Evolutionary conservation across 2,329 filamentous ascomycete genomes (phyloP), one percentile per base, ranked within the genome.

Genomic region (Aspergillus alliaceus): DNA sequence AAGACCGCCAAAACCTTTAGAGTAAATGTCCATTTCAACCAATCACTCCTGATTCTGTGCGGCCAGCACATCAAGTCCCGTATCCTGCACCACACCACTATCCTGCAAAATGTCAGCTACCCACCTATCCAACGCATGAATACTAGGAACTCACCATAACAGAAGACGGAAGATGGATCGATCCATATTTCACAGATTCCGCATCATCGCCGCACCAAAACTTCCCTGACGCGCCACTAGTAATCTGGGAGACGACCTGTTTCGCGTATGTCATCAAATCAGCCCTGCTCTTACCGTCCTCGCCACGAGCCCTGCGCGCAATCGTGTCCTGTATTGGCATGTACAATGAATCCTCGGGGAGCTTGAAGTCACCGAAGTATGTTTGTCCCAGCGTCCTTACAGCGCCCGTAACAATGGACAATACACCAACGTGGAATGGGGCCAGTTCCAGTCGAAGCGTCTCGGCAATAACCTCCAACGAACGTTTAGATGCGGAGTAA

Each of bases 391-490:
- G 42, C 1, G 61, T 65, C 9, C 48, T 12, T n/a, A 67, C 62
- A 3, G 57, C 62, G 0, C 64, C 63, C 0, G 66, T 68, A 3
- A 63, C 56, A 6, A 67, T 42, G 3, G 54, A 63, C 5, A 63
- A 32, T 11, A 63, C 63, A 5, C 56, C 54, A 37, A 67, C 64
- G 6, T 56, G 14, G 39, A 68, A 65, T 0, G 64, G 64, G 0
- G 44, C 40, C 4, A 71, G 53, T 48, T 71, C 67, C 12, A 69
- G 55, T 5, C 68, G 63, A 7, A 69, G 55, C 0, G 63, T 63
- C 9, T 68, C 64, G 0, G 65, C 59, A 6, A 69, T 60, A 15
- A 62, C 49, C 18, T 66, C 61, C 14, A 65, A 15, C 3, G 66
- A 60, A 6, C 60, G 50, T 34, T 71, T 71, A 2, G 66, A 70